Evolutionary conservation across 495 filamentous ascomycete species (phyloP).

Genomic region (Venustampulla echinocandica): DNA sequence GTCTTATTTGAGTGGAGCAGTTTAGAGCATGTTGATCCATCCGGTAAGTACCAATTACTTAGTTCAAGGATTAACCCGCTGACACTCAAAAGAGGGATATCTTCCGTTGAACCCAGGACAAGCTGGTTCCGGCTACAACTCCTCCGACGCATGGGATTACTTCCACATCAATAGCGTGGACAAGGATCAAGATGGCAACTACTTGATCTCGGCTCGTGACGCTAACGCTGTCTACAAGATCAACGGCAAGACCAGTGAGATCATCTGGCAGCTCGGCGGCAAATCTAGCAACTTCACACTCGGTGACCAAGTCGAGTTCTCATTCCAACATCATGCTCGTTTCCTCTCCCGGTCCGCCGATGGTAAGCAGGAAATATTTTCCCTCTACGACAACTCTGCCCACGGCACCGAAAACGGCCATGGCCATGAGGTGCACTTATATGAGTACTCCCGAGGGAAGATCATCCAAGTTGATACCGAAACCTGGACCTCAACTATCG

Average conservation of each 20-base stretch:
- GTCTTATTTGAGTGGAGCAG: slow-evolving; percentile 35
- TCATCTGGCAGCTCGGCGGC: slow-evolving; percentile 51
- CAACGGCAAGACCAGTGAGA: slow-evolving; percentile 46
- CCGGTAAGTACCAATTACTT: slow-evolving; percentile 14
- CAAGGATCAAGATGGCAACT: slow-evolving; percentile 47
- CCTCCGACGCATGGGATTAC: slow-evolving; percentile 45
- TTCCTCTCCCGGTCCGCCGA: slow-evolving; percentile 34
- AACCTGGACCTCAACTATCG: slow-evolving; percentile 39
- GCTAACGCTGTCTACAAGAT: slow-evolving; percentile 51
- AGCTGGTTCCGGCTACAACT: slow-evolving; percentile 38
- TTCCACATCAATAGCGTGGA: slow-evolving; percentile 60
- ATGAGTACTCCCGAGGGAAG: slow-evolving; percentile 43
- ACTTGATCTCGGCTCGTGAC: slow-evolving; percentile 52
- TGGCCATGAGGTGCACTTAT: slow-evolving; percentile 28
- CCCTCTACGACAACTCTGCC: slow-evolving; percentile 47
- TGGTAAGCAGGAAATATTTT: slow-evolving; percentile 40
- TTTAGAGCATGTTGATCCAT: slow-evolving; percentile 35
- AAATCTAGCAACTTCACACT: slow-evolving; percentile 34
- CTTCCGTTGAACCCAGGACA: slow-evolving; percentile 44
- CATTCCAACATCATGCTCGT: slow-evolving; percentile 55
- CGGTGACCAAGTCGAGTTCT: slow-evolving; percentile 33
- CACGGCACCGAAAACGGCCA: slow-evolving; percentile 30
- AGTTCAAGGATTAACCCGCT: not conserved
- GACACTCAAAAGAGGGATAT: slow-evolving; percentile 31
- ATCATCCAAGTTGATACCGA: slow-evolving; percentile 47